A percentile compares a stretch with the other conserved stretches of the same genome.
Conservation (phyloP, 1,139 yeast genomes). For the Suhomyces yuchorum region DNA sequence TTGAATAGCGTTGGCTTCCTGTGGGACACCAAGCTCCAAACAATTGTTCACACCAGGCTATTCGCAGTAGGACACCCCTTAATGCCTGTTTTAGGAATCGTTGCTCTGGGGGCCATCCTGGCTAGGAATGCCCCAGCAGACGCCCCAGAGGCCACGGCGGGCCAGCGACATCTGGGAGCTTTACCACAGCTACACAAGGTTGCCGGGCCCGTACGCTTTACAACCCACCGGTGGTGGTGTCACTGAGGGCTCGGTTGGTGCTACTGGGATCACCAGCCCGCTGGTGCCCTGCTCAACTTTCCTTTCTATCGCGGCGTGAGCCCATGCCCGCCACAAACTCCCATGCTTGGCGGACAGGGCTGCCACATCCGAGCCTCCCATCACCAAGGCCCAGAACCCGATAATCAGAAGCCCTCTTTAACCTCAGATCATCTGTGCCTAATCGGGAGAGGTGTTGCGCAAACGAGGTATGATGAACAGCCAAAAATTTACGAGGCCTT, state of each 20-base stretch:
- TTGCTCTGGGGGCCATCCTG: neutral
- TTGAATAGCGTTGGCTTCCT: too few species aligned
- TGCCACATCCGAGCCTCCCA: conserved; percentile 1
- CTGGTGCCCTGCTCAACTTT: neutral
- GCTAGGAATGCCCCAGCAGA: too few species aligned
- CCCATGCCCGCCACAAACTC: neutral
- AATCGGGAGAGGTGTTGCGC: neutral
- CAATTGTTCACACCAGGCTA: neutral
- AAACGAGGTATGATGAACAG: neutral
- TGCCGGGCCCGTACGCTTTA: too few species aligned
- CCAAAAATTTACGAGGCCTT: neutral
- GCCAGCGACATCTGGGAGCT: too few species aligned
- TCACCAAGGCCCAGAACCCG: neutral
- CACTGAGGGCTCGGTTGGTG: too few species aligned
- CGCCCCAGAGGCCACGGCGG: too few species aligned
- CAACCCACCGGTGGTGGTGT: too few species aligned
- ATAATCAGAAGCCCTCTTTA: neutral
- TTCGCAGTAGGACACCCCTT: neutral
- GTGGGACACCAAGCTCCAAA: neutral
- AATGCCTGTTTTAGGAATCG: neutral
- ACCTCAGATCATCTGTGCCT: neutral
- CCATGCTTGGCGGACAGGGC: neutral
- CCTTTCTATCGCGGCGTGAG: neutral
- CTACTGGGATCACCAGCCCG: too few species aligned
- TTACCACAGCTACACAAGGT: too few species aligned